These are phyloP conservation scores for Hysterium pulicare DNA, from an alignment of 2,329 filamentous ascomycete genomes.

Conservation along the genomic window DNA sequence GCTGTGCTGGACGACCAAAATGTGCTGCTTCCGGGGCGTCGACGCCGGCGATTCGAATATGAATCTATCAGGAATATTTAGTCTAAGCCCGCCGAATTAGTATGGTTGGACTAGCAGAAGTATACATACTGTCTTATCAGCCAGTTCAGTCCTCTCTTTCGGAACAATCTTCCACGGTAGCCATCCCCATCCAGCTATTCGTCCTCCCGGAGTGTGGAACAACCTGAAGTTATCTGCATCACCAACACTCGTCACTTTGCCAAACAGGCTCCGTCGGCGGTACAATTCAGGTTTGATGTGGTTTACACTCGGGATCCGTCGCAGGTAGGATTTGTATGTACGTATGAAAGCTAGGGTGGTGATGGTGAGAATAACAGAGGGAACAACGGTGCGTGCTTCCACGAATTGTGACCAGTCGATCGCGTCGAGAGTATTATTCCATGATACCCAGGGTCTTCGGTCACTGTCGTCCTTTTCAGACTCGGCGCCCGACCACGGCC, in stretches of 20 bases:
- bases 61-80: slow-evolving; percentile 57
- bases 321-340: slow-evolving; percentile 69
- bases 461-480: slow-evolving; percentile 30
- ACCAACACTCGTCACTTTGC: slow-evolving; percentile 86
- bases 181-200: slow-evolving; percentile 89
- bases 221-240: slow-evolving; percentile 95
- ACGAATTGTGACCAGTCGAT: slow-evolving; percentile 51
- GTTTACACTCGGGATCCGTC: slow-evolving; percentile 74
- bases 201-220: slow-evolving; percentile 91
- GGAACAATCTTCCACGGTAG: slow-evolving; percentile 69
- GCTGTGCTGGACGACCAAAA: slow-evolving; percentile 85
- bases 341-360: slow-evolving; percentile 54
- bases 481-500: slow-evolving; percentile 35
- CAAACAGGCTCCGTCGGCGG: slow-evolving; percentile 72
- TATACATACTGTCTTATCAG: slow-evolving; percentile 67
- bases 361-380: slow-evolving; percentile 54
- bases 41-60: slow-evolving; percentile 83
- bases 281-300: slow-evolving; percentile 75
- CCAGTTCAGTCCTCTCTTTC: slow-evolving; percentile 63
- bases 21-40: slow-evolving; percentile 92
- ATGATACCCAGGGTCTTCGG: slow-evolving; percentile 40
- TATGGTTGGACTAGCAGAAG: neutral
- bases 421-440: slow-evolving; percentile 36
- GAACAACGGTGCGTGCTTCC: slow-evolving; percentile 54
- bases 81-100: neutral